A percentile compares a stretch with the other conserved stretches of the same genome.
Evolutionary conservation across 345 rosid species (phyloP).

Genomic region (Salix exigua): DNA sequence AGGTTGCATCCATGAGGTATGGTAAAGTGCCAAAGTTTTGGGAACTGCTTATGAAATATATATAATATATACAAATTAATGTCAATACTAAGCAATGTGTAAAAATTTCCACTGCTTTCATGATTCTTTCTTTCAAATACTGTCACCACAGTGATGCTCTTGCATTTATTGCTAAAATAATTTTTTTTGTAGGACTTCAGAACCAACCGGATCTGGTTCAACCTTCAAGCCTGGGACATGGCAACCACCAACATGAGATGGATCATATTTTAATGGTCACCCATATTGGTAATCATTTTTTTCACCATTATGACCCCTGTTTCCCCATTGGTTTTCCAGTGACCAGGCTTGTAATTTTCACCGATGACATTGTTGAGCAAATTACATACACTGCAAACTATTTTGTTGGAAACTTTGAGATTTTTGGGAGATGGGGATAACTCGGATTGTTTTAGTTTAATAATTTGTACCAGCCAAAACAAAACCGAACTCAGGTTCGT

Average conservation of each 20-base stretch:
- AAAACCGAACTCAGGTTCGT: neutral
- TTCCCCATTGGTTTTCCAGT: neutral
- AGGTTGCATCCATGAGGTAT: neutral
- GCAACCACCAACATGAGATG: slow-evolving; percentile 79
- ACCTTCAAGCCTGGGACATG: slow-evolving; percentile 86
- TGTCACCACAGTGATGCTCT: neutral
- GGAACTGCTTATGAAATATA: neutral
- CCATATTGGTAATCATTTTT: neutral
- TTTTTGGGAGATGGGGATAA: neutral
- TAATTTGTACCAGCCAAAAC: neutral
- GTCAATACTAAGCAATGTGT: neutral
- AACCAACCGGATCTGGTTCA: slow-evolving; percentile 85
- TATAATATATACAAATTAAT: neutral
- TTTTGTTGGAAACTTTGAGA: neutral
- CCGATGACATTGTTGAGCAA: neutral
- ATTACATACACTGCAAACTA: neutral
- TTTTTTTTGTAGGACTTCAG: slow-evolving; percentile 53
- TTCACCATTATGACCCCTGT: neutral
- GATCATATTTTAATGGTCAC: neutral
- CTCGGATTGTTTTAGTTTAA: neutral
- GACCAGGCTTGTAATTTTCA: neutral
- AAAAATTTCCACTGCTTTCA: neutral
- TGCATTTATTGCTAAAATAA: neutral
- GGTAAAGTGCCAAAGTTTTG: neutral
- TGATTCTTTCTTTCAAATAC: neutral